phyloP scores from a whole-genome alignment of 192 early-diverging fungal genomes.

The Spizellomyces sp. region DNA sequence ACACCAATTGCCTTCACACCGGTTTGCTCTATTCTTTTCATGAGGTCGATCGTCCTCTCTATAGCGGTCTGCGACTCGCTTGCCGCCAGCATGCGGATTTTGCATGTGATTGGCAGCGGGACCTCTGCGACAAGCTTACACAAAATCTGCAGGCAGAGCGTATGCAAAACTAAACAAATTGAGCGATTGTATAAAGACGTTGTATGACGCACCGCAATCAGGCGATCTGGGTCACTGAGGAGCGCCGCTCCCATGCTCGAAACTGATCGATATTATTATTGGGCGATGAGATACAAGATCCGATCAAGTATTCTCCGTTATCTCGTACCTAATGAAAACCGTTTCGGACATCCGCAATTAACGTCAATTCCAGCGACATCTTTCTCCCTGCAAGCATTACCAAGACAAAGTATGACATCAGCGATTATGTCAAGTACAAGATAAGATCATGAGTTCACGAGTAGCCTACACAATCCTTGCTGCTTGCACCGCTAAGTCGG shows the following conservation, averaged over 20 bases:
- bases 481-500: slow-evolving; percentile 83
- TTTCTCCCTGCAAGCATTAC: slow-evolving; percentile 49
- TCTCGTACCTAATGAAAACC: slow-evolving; percentile 72
- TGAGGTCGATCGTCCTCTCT: slow-evolving; percentile 80
- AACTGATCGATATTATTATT: slow-evolving; percentile 30
- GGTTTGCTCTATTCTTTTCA: slow-evolving; percentile 79
- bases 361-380: slow-evolving; percentile 93
- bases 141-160: slow-evolving; percentile 55
- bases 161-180: neutral
- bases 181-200: neutral
- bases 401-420: neutral
- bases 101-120: slow-evolving; percentile 84
- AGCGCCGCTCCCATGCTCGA: slow-evolving; percentile 95
- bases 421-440: neutral
- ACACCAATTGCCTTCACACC: slow-evolving; percentile 86
- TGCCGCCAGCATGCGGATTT: slow-evolving; percentile 61
- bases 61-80: slow-evolving; percentile 42
- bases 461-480: slow-evolving; percentile 71
- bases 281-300: too few relatives aligned
- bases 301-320: too few relatives aligned
- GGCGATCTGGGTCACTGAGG: slow-evolving; percentile 78
- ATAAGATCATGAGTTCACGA: neutral
- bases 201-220: slow-evolving; percentile 57
- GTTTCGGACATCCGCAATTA: slow-evolving; percentile 98
- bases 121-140: slow-evolving; percentile 69